Conservation (phyloP, 2,329 filamentous ascomycete species). For the Aspergillus alliaceus region DNA sequence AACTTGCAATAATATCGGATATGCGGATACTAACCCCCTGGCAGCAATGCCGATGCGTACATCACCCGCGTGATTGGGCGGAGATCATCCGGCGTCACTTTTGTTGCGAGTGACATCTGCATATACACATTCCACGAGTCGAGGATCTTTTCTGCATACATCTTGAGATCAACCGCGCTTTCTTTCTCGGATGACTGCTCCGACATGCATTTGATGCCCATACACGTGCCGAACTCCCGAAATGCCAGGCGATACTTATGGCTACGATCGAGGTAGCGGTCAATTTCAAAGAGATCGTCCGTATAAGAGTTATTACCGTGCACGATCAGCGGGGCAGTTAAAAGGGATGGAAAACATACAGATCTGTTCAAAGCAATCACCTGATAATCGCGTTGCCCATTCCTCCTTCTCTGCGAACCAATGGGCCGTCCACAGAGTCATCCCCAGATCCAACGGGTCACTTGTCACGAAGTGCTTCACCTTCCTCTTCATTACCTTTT, state of each 20-base stretch:
- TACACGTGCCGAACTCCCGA: conserved; percentile 55
- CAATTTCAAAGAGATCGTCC: conserved; percentile 39
- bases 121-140: conserved; percentile 41
- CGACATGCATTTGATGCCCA: conserved; percentile 49
- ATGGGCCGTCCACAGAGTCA: conserved; percentile 59
- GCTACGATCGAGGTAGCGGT: conserved; percentile 36
- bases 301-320: background rate
- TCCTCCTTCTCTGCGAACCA: conserved; percentile 49
- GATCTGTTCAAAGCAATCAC: conserved; percentile 37
- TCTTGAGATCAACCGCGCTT: conserved; percentile 28
- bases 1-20: background rate
- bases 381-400: conserved; percentile 48
- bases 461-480: conserved; percentile 46
- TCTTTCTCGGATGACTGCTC: conserved; percentile 36
- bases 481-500: conserved; percentile 48
- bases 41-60: conserved; percentile 57
- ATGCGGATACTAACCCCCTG: conserved; percentile 50
- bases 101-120: conserved; percentile 32
- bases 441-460: conserved; percentile 59
- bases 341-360: conserved; percentile 22
- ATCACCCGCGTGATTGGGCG: conserved; percentile 58
- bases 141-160: conserved; percentile 37
- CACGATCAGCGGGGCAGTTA: background rate
- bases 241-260: conserved; percentile 49
- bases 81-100: conserved; percentile 44